Evolutionary conservation across 768 basidiomycete genomes (phyloP).

Genomic region (Vararia minispora): DNA sequence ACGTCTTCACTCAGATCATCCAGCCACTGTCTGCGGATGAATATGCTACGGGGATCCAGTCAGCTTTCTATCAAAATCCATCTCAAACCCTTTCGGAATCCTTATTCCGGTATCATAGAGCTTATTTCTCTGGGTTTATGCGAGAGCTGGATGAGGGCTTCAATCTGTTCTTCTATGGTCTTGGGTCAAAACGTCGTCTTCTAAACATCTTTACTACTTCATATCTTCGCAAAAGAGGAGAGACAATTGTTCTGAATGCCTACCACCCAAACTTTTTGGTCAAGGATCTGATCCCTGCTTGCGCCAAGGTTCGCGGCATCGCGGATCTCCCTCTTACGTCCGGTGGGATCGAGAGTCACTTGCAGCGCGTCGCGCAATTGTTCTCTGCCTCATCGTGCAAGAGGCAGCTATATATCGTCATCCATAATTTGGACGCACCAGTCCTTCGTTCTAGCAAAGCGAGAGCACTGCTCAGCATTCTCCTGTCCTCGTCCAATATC

Average conservation of each 20-base stretch:
- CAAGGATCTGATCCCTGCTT: conserved; percentile 34
- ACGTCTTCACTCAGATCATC: conserved; percentile 68
- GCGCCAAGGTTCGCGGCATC: conserved; percentile 24
- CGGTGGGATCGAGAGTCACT: conserved; percentile 46
- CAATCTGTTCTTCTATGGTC: conserved; percentile 81
- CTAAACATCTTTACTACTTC: conserved; percentile 66
- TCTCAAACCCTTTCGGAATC: conserved; percentile 21
- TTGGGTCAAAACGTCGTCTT: conserved; percentile 73
- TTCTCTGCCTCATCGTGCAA: conserved; percentile 36
- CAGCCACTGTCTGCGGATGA: conserved; percentile 62
- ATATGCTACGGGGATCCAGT: conserved; percentile 27
- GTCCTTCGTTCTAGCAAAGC: conserved; percentile 53
- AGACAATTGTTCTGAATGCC: conserved; percentile 71
- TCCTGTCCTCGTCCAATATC: conserved; percentile 65
- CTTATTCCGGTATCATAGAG: conserved; percentile 16
- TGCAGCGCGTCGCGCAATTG: conserved; percentile 52
- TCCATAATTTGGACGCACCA: conserved; percentile 84
- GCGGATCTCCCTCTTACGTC: conserved; percentile 24
- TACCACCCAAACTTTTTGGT: conserved; percentile 60
- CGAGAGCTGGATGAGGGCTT: conserved; percentile 75
- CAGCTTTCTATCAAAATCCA: conserved; percentile 19
- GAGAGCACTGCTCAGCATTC: conserved; percentile 54
- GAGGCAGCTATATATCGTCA: conserved; percentile 57
- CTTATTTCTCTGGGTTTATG: conserved; percentile 48
- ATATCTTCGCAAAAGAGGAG: conserved; percentile 44